These are phyloP conservation scores for Porphyrellus sp. DNA, from an alignment of 1,284 basidiomycete genomes.

Conservation along the genomic window DNA sequence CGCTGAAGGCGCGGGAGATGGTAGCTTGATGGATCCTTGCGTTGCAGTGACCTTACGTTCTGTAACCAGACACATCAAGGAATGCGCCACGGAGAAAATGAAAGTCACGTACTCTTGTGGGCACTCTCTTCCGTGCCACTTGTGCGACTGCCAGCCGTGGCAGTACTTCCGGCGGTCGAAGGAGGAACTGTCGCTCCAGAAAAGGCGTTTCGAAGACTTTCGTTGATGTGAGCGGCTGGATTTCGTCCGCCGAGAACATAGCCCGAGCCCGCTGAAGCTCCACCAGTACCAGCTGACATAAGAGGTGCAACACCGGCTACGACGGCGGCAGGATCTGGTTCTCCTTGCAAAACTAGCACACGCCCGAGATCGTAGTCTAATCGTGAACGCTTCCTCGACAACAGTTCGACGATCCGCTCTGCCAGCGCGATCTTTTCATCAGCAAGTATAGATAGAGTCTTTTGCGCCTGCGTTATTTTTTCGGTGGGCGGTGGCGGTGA, in stretches of 20 bases:
- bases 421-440: slow-evolving; percentile 56
- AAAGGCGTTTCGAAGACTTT: slow-evolving; percentile 44
- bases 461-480: slow-evolving; percentile 34
- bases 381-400: slow-evolving; percentile 51
- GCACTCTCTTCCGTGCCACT: slow-evolving; percentile 26
- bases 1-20: slow-evolving; percentile 38
- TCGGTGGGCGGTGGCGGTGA: slow-evolving; percentile 32
- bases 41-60: slow-evolving; percentile 32
- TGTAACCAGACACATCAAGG: slow-evolving; percentile 15
- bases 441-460: slow-evolving; percentile 38
- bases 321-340: slow-evolving; percentile 38
- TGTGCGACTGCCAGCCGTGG: slow-evolving; percentile 13
- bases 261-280: slow-evolving; percentile 23
- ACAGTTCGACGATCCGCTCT: slow-evolving; percentile 50
- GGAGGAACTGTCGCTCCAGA: slow-evolving; percentile 33
- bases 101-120: slow-evolving; percentile 31
- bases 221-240: slow-evolving; percentile 46
- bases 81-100: background rate
- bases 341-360: slow-evolving; percentile 56
- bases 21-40: slow-evolving; percentile 36
- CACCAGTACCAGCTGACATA: slow-evolving; percentile 18
- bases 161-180: slow-evolving; percentile 5
- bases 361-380: slow-evolving; percentile 55
- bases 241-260: slow-evolving; percentile 37
- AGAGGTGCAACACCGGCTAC: slow-evolving; percentile 24